Base-by-base conservation (phyloP, 2,329 filamentous ascomycete genomes). In the Verticillium klebahnii region DNA sequence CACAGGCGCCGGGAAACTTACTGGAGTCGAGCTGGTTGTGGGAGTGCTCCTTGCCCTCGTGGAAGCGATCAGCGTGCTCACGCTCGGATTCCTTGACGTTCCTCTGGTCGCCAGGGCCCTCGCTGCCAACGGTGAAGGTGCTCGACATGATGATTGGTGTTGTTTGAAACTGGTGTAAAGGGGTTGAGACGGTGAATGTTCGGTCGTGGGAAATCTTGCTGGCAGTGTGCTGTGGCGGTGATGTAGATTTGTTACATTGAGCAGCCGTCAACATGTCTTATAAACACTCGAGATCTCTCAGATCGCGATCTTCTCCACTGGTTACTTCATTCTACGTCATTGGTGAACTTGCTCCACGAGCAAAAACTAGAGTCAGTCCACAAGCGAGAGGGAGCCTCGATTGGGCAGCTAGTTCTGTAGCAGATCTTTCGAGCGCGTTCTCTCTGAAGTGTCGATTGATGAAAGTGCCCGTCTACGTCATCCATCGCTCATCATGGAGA, bases 11-110 rank as follows among this genome's bases (percentile, higher is more conserved):
- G 14, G 17, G 15, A 58, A 39, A 70, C 83, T 64, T 83, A 93
- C 90, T 94, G 58, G 91, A 86, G 73, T 95, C 90, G 61, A 84
- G 82, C 65, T 82, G 80, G 64, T 82, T 74, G 76, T 96, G 91
- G 59, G 88, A 89, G 73, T 90, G 80, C 62, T 82, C 74, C 73
- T 89, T 81, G 69, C 92, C 91, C 78, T 94, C 89, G 64, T 93
- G 79, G 78, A 85, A 95, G 63, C 86, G 82, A 59, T 84, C 78
- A 23, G 81, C 78, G 36, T 82, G 73, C 40, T 81, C 76, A 9
- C 71, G 55, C 69, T 85, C 80, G 2, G 83, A 80, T 63, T 83
- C 72, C 64, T 85, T 83, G 64, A 77, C 73, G 73, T 87, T 92
- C 69, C 85, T 84, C 81, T 95, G 91, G 77, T 95, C 91, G 62